These are phyloP conservation scores for Pythium phragmiticola DNA, from an alignment of 352 stramenopile species.

Conservation along the genomic window DNA sequence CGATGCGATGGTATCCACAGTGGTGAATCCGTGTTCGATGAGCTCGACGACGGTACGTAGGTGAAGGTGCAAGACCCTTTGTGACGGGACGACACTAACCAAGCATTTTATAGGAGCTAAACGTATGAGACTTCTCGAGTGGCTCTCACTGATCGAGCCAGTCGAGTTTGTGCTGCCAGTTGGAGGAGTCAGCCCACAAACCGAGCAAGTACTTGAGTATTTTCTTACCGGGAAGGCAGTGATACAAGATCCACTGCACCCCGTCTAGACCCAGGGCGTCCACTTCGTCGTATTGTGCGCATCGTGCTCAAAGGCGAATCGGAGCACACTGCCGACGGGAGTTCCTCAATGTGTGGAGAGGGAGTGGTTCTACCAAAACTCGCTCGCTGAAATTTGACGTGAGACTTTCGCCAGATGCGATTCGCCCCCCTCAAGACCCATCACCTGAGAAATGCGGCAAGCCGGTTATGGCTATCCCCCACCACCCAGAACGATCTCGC, in stretches of 20 bases:
- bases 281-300: constrained; percentile 1
- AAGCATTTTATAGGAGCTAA: constrained; percentile 27
- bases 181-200: constrained; percentile 37
- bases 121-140: constrained; percentile 26
- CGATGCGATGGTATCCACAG: constrained; percentile 25
- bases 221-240: constrained; percentile 16
- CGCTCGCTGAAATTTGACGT: constrained; percentile 4
- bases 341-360: too few species aligned
- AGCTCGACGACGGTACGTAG: constrained; percentile 44
- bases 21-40: constrained; percentile 41
- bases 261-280: neutral
- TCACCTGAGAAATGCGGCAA: neutral
- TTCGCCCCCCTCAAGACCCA: neutral
- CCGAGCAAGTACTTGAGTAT: constrained; percentile 37
- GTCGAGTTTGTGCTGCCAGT: constrained; percentile 45
- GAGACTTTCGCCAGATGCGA: neutral
- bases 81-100: neutral
- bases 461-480: neutral
- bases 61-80: too few species aligned
- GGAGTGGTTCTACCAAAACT: constrained; percentile 1
- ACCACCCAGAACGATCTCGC: constrained; percentile 1
- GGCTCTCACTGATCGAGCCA: constrained; percentile 34
- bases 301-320: neutral
- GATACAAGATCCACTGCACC: neutral
- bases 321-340: too few species aligned